Percentiles rank a stretch among this genome's conserved stretches.
Evolutionary conservation across 2,329 filamentous ascomycete species (phyloP).

Genomic region (Diaporthe sp.): DNA sequence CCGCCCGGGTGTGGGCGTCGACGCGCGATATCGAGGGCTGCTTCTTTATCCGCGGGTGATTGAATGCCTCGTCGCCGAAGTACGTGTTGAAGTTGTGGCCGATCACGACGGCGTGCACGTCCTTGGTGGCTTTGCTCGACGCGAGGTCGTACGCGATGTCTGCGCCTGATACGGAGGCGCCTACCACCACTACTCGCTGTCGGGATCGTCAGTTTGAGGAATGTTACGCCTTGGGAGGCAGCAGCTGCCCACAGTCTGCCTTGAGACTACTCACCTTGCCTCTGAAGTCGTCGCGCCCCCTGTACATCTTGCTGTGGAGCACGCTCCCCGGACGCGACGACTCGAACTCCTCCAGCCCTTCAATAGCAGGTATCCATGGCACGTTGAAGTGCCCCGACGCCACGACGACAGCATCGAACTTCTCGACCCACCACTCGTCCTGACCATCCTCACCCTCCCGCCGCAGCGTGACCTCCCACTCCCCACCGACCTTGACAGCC

Average conservation of each 20-base stretch:
- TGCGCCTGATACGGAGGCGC: conserved; percentile 74
- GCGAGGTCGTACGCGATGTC: conserved; percentile 62
- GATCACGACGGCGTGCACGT: conserved; percentile 46
- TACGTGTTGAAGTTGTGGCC: conserved; percentile 48
- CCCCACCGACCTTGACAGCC: conserved; percentile 62
- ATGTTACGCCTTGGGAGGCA: too few relatives aligned
- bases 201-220: background rate
- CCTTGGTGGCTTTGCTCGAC: conserved; percentile 38
- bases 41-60: conserved; percentile 45
- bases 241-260: background rate
- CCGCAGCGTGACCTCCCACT: conserved; percentile 69
- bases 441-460: conserved; percentile 48
- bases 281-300: conserved; percentile 59
- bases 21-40: conserved; percentile 41
- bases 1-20: conserved; percentile 48
- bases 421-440: conserved; percentile 74
- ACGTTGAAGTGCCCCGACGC: conserved; percentile 71
- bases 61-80: conserved; percentile 48
- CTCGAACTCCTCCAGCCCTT: conserved; percentile 64
- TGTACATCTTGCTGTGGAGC: conserved; percentile 68
- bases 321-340: conserved; percentile 62
- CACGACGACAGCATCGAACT: conserved; percentile 71
- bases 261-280: conserved; percentile 56
- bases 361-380: conserved; percentile 65
- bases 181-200: conserved; percentile 72